Evolutionary conservation across 306 rosid species (phyloP).

Genomic region (Canavalia gladiata): DNA sequence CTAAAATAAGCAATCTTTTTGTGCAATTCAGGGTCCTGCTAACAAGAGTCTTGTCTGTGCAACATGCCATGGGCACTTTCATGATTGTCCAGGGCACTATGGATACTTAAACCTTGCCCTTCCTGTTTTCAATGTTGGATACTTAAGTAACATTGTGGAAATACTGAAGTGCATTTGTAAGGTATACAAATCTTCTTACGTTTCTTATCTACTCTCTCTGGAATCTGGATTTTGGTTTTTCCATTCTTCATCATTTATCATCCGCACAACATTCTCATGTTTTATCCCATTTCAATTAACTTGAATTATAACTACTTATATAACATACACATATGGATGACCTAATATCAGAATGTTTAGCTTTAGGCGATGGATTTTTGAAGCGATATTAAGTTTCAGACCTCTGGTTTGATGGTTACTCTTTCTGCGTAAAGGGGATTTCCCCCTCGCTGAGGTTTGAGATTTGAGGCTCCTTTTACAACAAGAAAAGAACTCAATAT

Average conservation of each 20-base stretch:
- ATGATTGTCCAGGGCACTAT: constrained; percentile 85
- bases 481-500: neutral
- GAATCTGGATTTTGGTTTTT: constrained; percentile 38
- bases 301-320: constrained; percentile 4
- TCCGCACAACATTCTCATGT: constrained; percentile 20
- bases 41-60: constrained; percentile 65
- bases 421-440: constrained; percentile 9
- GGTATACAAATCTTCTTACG: constrained; percentile 55
- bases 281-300: neutral
- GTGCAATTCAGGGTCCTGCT: constrained; percentile 77
- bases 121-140: constrained; percentile 87
- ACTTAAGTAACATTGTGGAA: constrained; percentile 61
- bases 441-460: neutral
- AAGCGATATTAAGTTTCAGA: constrained; percentile 25
- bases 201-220: constrained; percentile 27
- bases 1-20: constrained; percentile 16
- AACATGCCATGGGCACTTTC: constrained; percentile 74
- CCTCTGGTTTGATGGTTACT: constrained; percentile 37
- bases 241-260: constrained; percentile 1
- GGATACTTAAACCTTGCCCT: constrained; percentile 76
- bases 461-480: constrained; percentile 34
- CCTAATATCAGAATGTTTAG: constrained; percentile 35
- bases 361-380: constrained; percentile 29
- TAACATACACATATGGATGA: constrained; percentile 20
- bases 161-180: constrained; percentile 92